Base-by-base conservation (phyloP, 2,329 filamentous ascomycete species). In the Rhinocladiella mackenziei region DNA sequence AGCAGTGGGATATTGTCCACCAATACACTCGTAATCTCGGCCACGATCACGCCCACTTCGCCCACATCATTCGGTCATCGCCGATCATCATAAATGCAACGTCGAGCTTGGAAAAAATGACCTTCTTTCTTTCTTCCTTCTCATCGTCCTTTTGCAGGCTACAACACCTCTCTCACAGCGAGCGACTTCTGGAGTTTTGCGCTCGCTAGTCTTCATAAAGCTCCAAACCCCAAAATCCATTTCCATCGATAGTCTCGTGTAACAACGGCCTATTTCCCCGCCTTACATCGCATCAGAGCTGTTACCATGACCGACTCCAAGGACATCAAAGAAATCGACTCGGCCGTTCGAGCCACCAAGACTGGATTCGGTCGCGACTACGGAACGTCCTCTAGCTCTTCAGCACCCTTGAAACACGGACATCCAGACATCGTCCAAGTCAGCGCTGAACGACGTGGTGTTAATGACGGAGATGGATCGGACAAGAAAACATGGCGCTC, bases 101-200 rank as follows among this genome's bases (percentile, higher is more conserved):
- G 29, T 50, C 29, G 28, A 20, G 23, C 22, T 23, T 38, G 39
- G 30, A 31, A 39, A n/a, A 39, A 39, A 43, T 34, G 35, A 37
- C 23, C 25, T 39, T 41, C 15, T 20, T 34, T 37, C 30, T 30
- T 29, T 43, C 31, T 43, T 23, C 28, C 32, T 34, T 35, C 22
- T 30, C 33, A 32, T 32, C 30, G 18, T n/a, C 23, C 35, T 26
- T 39, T 19, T 22, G 4, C 31, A 45, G 42, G 37, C 39, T 32
- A 14, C 23, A 22, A 9, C 13, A 26, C n/a, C 28, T 36, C 26
- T 41, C 40, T 61, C 55, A 60, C 53, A 39, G 62, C 67, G 71
- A 72, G 72, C 73, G 74, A 77, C 73, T 76, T 76, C 65, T 57
- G 68, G 70, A 71, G 73, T 72, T 76, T 77, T 76, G 73, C 73